Conservation (phyloP, 2,329 filamentous ascomycete species). For the Hypoxylon sp. region DNA sequence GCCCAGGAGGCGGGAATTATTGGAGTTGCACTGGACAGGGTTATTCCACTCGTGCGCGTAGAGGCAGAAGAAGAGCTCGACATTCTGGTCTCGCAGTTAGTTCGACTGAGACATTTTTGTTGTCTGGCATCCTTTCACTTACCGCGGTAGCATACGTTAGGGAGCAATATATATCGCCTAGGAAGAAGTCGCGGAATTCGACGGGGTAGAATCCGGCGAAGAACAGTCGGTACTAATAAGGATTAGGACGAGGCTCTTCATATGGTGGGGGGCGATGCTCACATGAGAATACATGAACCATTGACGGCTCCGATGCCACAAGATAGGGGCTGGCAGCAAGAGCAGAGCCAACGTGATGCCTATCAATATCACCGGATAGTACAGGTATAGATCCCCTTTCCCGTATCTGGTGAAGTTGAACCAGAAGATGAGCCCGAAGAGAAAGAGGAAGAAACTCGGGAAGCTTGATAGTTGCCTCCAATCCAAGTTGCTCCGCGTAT, state of each 20-base stretch:
- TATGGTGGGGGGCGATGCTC: slow-evolving; percentile 47
- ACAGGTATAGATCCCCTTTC: slow-evolving; percentile 74
- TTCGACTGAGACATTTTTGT: neutral
- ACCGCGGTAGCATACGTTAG: slow-evolving; percentile 88
- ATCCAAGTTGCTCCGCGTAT: slow-evolving; percentile 83
- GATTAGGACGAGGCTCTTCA: slow-evolving; percentile 41
- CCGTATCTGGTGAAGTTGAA: slow-evolving; percentile 82
- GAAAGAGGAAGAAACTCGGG: slow-evolving; percentile 81
- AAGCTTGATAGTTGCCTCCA: slow-evolving; percentile 90
- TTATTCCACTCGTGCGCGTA: slow-evolving; percentile 82
- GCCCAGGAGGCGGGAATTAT: slow-evolving; percentile 80
- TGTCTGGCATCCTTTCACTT: slow-evolving; percentile 50
- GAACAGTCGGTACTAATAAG: slow-evolving; percentile 77
- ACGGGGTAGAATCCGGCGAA: slow-evolving; percentile 90
- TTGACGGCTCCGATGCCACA: slow-evolving; percentile 78
- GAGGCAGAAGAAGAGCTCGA: slow-evolving; percentile 92
- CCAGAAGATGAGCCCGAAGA: slow-evolving; percentile 84
- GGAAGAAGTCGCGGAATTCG: slow-evolving; percentile 96
- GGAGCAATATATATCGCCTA: slow-evolving; percentile 97
- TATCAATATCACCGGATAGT: slow-evolving; percentile 85
- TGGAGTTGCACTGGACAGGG: slow-evolving; percentile 82
- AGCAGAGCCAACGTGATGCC: slow-evolving; percentile 71
- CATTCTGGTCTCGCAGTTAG: slow-evolving; percentile 65
- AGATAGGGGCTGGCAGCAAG: slow-evolving; percentile 75
- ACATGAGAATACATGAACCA: slow-evolving; percentile 94